Evolutionary conservation across 257 asterid genomes (phyloP).

Genomic region (Linderniella brevidens): DNA sequence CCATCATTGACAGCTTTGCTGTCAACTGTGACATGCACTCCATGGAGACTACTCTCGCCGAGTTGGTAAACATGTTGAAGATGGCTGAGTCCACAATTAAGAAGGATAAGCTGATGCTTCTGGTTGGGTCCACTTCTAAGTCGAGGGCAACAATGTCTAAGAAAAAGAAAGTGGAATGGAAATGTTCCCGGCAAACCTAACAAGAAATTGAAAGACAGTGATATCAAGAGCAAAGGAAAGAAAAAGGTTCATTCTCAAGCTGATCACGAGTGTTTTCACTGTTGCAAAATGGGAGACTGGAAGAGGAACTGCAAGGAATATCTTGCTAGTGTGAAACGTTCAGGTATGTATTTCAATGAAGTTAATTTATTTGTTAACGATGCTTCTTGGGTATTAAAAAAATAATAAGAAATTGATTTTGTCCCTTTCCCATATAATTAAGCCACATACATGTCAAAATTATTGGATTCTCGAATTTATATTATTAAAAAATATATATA

Average conservation of each 20-base stretch:
- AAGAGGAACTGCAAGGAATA: too few species aligned
- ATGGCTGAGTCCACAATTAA: background rate
- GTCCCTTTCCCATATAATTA: too few species aligned
- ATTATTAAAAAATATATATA: too few species aligned
- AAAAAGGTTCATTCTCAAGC: background rate
- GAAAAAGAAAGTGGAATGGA: background rate
- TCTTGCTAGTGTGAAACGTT: too few species aligned
- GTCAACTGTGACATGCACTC: background rate
- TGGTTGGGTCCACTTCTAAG: background rate
- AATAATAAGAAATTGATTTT: too few species aligned
- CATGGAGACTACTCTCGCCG: background rate
- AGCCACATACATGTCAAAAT: too few species aligned
- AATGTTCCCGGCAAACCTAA: background rate
- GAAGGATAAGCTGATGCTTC: background rate
- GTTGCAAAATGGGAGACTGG: background rate
- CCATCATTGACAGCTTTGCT: background rate
- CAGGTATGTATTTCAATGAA: background rate
- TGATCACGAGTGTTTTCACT: background rate
- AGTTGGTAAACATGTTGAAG: background rate
- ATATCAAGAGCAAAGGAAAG: background rate
- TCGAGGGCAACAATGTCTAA: background rate
- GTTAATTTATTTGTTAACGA: background rate
- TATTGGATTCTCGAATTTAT: too few species aligned
- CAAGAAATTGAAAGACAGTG: background rate
- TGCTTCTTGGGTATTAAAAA: background rate